A percentile compares a stretch with the other conserved stretches of the same genome.
Conservation (phyloP, 2,329 filamentous ascomycete genomes). For the Claviceps africana region DNA sequence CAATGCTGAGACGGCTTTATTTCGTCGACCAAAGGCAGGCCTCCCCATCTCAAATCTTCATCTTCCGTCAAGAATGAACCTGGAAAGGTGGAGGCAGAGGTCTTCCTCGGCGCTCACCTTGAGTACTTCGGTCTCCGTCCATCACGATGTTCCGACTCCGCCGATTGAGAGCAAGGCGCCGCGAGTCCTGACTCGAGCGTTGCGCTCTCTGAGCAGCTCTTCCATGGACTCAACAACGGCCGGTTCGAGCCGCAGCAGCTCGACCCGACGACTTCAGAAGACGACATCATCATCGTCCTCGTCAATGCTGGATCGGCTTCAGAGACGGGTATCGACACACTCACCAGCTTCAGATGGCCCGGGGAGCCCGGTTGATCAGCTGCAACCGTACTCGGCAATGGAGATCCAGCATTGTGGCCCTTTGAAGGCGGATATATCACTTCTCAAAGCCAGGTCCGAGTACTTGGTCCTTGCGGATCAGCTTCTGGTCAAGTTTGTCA, state of each 20-base stretch:
- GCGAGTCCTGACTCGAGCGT: constrained; percentile 21
- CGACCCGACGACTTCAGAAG: constrained; percentile 23
- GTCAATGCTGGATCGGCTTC: constrained; percentile 28
- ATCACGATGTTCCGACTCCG: constrained; percentile 10
- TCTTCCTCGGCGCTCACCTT: constrained; percentile 17
- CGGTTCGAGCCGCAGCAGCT: constrained; percentile 17
- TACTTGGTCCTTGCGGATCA: constrained; percentile 39
- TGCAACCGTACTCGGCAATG: constrained; percentile 21
- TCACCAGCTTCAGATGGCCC: constrained; percentile 20
- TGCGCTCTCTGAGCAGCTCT: constrained; percentile 26
- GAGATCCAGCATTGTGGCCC: constrained; percentile 30
- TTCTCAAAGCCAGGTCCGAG: constrained; percentile 34
- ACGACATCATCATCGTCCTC: constrained; percentile 23
- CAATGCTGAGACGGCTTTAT: background rate
- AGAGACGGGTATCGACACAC: constrained; percentile 26
- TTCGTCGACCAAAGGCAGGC: background rate
- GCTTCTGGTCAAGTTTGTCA: constrained; percentile 36
- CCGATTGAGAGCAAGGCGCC: constrained; percentile 20
- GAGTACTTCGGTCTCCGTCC: constrained; percentile 9
- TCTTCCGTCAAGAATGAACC: constrained; percentile 12
- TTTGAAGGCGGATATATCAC: constrained; percentile 34
- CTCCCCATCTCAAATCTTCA: background rate
- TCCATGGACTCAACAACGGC: constrained; percentile 26
- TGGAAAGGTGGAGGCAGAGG: constrained; percentile 22
- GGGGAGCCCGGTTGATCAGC: constrained; percentile 15